A percentile compares a stretch with the other conserved stretches of the same genome.
phyloP scores from a whole-genome alignment of 176 grass and related monocot genomes.

The Oryza officinalis region DNA sequence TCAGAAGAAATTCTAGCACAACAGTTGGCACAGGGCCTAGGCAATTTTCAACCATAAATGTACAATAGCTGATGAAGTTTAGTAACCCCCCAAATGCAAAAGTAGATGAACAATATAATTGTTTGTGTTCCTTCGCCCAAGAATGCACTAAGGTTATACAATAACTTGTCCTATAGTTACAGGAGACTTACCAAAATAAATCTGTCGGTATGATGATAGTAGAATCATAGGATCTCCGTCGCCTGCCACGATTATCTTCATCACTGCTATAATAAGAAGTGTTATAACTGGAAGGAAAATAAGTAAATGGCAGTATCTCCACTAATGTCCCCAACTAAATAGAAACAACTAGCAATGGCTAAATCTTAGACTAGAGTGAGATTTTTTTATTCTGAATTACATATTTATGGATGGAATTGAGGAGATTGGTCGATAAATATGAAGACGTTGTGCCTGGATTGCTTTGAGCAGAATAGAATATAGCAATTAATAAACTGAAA shows the following conservation, averaged over 20 bases:
- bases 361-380: not conserved
- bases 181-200: conserved; percentile 89
- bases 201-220: conserved; percentile 70
- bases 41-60: conserved; percentile 6
- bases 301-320: conserved; percentile 24
- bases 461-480: not conserved
- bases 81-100: not conserved
- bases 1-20: not conserved
- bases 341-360: not conserved
- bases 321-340: not conserved
- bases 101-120: not conserved
- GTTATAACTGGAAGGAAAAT: conserved; percentile 35
- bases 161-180: not conserved
- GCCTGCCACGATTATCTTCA: conserved; percentile 71
- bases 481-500: not conserved
- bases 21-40: not conserved
- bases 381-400: not conserved
- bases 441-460: not conserved
- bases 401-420: not conserved
- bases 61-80: not conserved
- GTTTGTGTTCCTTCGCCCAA: not conserved
- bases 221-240: conserved; percentile 71
- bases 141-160: not conserved
- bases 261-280: conserved; percentile 65
- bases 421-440: conserved; percentile 3